Percentiles rank a stretch among this genome's conserved stretches.
Conservation (phyloP, 306 rosid genomes). For the Trichosanthes cucumerina region DNA sequence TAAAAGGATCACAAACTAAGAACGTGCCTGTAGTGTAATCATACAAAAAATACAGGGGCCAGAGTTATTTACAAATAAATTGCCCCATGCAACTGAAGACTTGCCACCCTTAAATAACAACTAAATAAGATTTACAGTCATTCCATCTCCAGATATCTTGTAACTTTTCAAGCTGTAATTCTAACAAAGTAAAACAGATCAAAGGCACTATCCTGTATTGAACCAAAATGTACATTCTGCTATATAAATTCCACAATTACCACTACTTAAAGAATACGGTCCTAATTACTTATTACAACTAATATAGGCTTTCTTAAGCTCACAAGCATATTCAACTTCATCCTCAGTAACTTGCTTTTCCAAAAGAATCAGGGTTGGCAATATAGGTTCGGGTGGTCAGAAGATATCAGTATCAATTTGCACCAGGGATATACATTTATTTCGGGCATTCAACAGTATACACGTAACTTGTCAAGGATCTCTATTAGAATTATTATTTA, state of each 20-base stretch:
- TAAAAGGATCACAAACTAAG: not conserved
- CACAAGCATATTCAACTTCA: conserved; percentile 1
- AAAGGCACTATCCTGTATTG: not conserved
- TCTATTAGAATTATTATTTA: conserved; percentile 47
- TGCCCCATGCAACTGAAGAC: not conserved
- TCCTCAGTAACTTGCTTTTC: conserved; percentile 9
- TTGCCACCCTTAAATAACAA: not conserved
- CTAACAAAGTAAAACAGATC: not conserved
- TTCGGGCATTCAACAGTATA: conserved; percentile 53
- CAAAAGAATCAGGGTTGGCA: not conserved
- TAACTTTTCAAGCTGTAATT: not conserved
- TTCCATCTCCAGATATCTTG: not conserved
- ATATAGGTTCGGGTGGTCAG: conserved; percentile 12
- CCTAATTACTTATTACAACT: not conserved
- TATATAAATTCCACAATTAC: not conserved
- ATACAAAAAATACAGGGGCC: not conserved
- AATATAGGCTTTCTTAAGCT: not conserved
- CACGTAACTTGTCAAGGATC: conserved; percentile 52
- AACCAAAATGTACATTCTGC: conserved; percentile 5
- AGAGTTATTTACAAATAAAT: not conserved
- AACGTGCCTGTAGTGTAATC: not conserved
- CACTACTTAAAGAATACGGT: not conserved
- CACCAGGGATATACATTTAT: conserved; percentile 38
- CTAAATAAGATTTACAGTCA: not conserved
- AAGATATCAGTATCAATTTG: conserved; percentile 26